Percentiles rank a stretch among this genome's conserved stretches.
Conservation (phyloP, 257 asterid species). For the Przewalskia tangutica region DNA sequence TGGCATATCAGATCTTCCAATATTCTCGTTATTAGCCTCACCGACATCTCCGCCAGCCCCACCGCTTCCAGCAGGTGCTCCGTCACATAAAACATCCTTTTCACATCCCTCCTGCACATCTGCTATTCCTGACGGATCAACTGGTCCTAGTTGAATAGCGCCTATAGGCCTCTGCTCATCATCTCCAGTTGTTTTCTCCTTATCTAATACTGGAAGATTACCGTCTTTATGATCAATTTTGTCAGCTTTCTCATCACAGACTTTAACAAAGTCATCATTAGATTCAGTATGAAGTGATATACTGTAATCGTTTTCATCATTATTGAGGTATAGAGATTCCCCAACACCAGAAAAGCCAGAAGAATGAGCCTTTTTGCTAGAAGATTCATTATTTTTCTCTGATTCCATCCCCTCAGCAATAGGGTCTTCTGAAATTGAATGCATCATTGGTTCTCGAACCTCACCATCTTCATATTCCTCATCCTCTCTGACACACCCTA, state of each 20-base stretch:
- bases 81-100: constrained; percentile 25
- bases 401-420: constrained; percentile 16
- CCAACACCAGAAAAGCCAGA: background rate
- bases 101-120: constrained; percentile 15
- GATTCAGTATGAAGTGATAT: constrained; percentile 18
- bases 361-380: constrained; percentile 1
- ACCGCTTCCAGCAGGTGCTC: constrained; percentile 22
- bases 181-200: constrained; percentile 18
- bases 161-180: constrained; percentile 23
- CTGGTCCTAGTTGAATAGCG: constrained; percentile 14
- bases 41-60: constrained; percentile 19
- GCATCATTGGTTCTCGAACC: constrained; percentile 44
- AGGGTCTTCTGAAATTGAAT: constrained; percentile 24
- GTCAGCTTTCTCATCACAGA: constrained; percentile 23
- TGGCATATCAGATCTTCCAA: constrained; percentile 17
- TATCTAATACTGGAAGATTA: constrained; percentile 15
- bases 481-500: constrained; percentile 33
- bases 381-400: constrained; percentile 11
- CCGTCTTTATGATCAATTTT: constrained; percentile 11
- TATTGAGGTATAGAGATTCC: constrained; percentile 9
- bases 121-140: constrained; percentile 20
- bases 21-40: constrained; percentile 25
- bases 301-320: constrained; percentile 17
- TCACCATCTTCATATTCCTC: constrained; percentile 91
- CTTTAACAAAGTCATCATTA: constrained; percentile 18